Evolutionary conservation across 2,329 filamentous ascomycete genomes (phyloP).

Genomic region (Podosphaera aphanis): DNA sequence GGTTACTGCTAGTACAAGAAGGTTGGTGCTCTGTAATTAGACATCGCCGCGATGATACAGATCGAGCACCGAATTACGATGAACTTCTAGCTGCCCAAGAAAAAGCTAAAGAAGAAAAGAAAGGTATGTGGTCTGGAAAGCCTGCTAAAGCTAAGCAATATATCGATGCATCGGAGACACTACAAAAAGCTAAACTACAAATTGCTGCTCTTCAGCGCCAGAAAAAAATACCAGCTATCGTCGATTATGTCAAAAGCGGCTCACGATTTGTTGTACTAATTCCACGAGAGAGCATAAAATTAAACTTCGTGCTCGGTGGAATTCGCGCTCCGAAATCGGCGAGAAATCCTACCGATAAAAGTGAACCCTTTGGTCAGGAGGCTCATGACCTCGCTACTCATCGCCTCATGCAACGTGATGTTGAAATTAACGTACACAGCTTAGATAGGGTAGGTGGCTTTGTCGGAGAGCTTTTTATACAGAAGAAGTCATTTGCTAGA

Average conservation of each 20-base stretch:
- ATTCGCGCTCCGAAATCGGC: slow-evolving; percentile 79
- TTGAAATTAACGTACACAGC: slow-evolving; percentile 84
- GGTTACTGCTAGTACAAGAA: slow-evolving; percentile 64
- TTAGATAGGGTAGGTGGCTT: slow-evolving; percentile 94
- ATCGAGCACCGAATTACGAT: slow-evolving; percentile 85
- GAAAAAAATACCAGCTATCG: slow-evolving; percentile 75
- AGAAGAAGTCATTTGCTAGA: slow-evolving; percentile 90
- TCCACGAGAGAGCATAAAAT: slow-evolving; percentile 76
- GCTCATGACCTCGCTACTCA: slow-evolving; percentile 77
- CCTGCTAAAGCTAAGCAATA: slow-evolving; percentile 61
- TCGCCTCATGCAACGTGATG: slow-evolving; percentile 78
- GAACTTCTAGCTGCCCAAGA: slow-evolving; percentile 62
- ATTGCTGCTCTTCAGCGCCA: slow-evolving; percentile 70
- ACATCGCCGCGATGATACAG: slow-evolving; percentile 82
- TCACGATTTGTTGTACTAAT: slow-evolving; percentile 83
- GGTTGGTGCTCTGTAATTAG: slow-evolving; percentile 87
- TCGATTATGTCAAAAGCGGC: slow-evolving; percentile 95
- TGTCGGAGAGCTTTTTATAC: slow-evolving; percentile 82
- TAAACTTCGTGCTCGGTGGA: slow-evolving; percentile 83
- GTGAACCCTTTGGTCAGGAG: slow-evolving; percentile 87
- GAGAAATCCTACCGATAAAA: slow-evolving; percentile 50
- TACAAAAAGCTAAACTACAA: slow-evolving; percentile 91
- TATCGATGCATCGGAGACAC: slow-evolving; percentile 71
- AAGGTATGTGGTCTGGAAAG: slow-evolving; percentile 90
- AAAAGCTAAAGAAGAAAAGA: slow-evolving; percentile 62